Evolutionary conservation across 2,329 filamentous ascomycete genomes (phyloP).

Genomic region (Alternaria incomplexa): DNA sequence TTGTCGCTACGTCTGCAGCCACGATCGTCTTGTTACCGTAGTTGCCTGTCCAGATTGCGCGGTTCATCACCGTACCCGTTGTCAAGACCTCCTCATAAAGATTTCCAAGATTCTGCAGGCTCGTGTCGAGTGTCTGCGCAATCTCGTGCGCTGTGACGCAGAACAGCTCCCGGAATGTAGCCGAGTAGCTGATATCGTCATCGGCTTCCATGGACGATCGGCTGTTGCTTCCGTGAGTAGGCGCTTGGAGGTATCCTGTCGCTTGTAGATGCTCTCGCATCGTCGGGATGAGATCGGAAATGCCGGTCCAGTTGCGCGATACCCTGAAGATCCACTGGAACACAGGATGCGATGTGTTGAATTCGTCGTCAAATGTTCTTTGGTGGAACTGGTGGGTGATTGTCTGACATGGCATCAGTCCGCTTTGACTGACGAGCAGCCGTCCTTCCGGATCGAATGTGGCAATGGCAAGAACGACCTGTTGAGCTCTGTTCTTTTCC

Average conservation of each 20-base stretch:
- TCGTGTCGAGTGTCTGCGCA: constrained; percentile 68
- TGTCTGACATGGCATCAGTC: constrained; percentile 72
- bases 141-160: constrained; percentile 79
- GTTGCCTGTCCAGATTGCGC: constrained; percentile 58
- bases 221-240: constrained; percentile 20
- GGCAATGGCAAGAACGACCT: constrained; percentile 63
- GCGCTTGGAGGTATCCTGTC: constrained; percentile 32
- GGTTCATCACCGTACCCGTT: constrained; percentile 67
- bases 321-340: constrained; percentile 90
- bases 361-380: constrained; percentile 71
- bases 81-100: constrained; percentile 78
- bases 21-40: constrained; percentile 31
- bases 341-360: constrained; percentile 76
- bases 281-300: constrained; percentile 70
- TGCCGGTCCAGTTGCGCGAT: constrained; percentile 75
- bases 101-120: constrained; percentile 68
- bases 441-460: constrained; percentile 71
- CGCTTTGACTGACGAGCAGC: constrained; percentile 72
- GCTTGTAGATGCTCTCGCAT: constrained; percentile 77
- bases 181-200: constrained; percentile 72
- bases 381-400: constrained; percentile 68
- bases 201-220: constrained; percentile 41
- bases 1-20: constrained; percentile 27
- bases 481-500: constrained; percentile 56
- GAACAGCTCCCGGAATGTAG: constrained; percentile 82